Evolutionary conservation across 164 flowering plant genomes (phyloP), one percentile per base, ranked within the genome.

Genomic region (Liquidambar formosana): DNA sequence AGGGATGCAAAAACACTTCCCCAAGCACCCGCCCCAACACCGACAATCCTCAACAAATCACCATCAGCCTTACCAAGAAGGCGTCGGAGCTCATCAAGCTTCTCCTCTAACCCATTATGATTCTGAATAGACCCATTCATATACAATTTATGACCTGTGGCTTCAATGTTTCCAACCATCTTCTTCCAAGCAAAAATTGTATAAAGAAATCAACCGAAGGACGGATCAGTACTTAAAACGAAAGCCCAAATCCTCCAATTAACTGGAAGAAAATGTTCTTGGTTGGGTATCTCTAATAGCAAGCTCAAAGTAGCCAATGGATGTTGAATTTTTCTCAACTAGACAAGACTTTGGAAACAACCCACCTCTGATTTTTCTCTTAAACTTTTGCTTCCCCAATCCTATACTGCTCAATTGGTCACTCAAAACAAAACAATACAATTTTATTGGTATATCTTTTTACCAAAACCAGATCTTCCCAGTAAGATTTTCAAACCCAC

Each of bases 21-120:
- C 97, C 97, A 93, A 61, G 97, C 97, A 49, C 97, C 97, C 0
- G 93, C 97, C 3, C 96, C 97, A 54, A 90, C 89, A 27, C 96
- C 88, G 25, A 90, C 96, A 47, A 93, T 89, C 76, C 80, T 90
- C 68, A 93, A 65, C 21, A 82, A 79, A 70, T 91, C 97, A 1
- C 89, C 93, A 1, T 93, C 89, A 0, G 90, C 73, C 76, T 90
- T 93, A 5, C 97, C 97, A 52, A 93, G 53, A 19, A 88, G 80
- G 5, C 65, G 72, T 0, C 97, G 87, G 27, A 93, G 68, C 77
- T 92, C 96, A 71, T 92, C 93, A n/a, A 90, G 87, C 80, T 75
- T 81, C 75, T 78, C 84, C 44, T 79, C 84, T 18, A 66, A 28
- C 10, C 88, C 83, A 73, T 79, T 85, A 13, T 68, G 48, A 22